A percentile compares a stretch with the other conserved stretches of the same genome.
These are phyloP conservation scores for Brassica juncea DNA, from an alignment of 345 rosid species.

Conservation along the genomic window DNA sequence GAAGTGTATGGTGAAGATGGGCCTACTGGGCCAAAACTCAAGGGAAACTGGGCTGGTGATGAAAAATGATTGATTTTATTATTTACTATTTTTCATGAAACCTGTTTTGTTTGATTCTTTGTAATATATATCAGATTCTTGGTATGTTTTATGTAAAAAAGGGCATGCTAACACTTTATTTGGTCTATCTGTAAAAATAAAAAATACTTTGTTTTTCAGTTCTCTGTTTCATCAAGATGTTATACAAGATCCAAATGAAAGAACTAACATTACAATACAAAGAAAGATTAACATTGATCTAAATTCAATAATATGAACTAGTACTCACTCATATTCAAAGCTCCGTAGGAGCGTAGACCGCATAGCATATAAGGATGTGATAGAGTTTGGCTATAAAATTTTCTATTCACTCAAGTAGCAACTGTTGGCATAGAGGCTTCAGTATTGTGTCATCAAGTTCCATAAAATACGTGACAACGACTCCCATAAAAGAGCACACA, in stretches of 20 bases:
- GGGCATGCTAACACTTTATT: no score
- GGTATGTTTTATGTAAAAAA: neutral
- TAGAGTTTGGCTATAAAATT: no score
- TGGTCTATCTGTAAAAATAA: no score
- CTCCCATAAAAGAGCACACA: slow-evolving; percentile 70
- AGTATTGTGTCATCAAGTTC: slow-evolving; percentile 49
- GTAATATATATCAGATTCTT: neutral
- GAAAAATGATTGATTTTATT: slow-evolving; percentile 43
- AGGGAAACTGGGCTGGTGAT: slow-evolving; percentile 66
- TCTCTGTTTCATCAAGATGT: no score
- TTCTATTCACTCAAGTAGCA: slow-evolving; percentile 56
- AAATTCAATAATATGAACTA: no score
- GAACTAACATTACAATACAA: no score
- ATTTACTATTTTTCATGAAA: neutral
- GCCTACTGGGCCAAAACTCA: slow-evolving; percentile 79
- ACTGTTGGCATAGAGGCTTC: slow-evolving; percentile 55
- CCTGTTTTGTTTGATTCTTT: slow-evolving; percentile 14
- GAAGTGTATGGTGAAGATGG: slow-evolving; percentile 79
- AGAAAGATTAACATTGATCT: no score
- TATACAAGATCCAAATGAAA: no score
- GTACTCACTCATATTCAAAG: no score
- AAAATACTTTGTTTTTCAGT: no score
- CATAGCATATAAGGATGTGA: no score
- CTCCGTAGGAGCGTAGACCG: no score
- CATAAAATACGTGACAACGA: slow-evolving; percentile 71